phyloP scores from a whole-genome alignment of 495 filamentous ascomycete genomes.

The Pyronema omphalodes region DNA sequence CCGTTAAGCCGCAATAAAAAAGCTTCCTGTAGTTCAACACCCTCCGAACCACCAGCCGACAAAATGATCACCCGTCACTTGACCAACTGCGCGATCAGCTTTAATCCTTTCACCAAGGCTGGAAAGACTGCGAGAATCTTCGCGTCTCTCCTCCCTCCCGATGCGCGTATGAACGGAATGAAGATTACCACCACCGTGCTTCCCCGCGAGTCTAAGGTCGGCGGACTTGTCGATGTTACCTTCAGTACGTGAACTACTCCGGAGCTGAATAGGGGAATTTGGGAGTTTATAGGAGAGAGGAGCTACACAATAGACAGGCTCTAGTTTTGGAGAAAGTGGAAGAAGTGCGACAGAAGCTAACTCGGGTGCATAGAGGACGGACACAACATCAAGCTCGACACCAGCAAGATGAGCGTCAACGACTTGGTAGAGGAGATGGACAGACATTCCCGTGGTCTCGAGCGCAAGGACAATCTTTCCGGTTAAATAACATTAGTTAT shows the following conservation, averaged over 20 bases:
- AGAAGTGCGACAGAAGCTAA: constrained; percentile 23
- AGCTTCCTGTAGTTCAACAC: neutral
- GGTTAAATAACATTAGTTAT: constrained; percentile 26
- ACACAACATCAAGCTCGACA: constrained; percentile 51
- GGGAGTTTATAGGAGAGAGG: constrained; percentile 3
- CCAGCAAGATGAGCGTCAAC: constrained; percentile 62
- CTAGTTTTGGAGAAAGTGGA: constrained; percentile 26
- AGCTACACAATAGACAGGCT: neutral
- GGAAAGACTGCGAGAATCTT: constrained; percentile 70
- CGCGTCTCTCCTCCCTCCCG: constrained; percentile 67
- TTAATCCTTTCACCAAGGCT: constrained; percentile 74
- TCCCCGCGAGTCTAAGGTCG: constrained; percentile 41
- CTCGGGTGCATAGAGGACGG: constrained; percentile 46
- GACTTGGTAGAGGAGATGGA: constrained; percentile 79
- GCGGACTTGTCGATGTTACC: constrained; percentile 50
- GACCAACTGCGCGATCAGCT: constrained; percentile 60
- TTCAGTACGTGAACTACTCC: constrained; percentile 44
- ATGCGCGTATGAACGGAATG: constrained; percentile 48
- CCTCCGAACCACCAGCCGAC: constrained; percentile 5
- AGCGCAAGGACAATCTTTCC: constrained; percentile 63
- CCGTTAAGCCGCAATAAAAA: neutral
- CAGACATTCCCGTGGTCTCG: constrained; percentile 62
- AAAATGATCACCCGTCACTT: constrained; percentile 80
- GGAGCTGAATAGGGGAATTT: neutral
- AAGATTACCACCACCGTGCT: constrained; percentile 65